These are phyloP conservation scores for Venturia nashicola DNA, from an alignment of 2,329 filamentous ascomycete genomes.

Conservation along the genomic window DNA sequence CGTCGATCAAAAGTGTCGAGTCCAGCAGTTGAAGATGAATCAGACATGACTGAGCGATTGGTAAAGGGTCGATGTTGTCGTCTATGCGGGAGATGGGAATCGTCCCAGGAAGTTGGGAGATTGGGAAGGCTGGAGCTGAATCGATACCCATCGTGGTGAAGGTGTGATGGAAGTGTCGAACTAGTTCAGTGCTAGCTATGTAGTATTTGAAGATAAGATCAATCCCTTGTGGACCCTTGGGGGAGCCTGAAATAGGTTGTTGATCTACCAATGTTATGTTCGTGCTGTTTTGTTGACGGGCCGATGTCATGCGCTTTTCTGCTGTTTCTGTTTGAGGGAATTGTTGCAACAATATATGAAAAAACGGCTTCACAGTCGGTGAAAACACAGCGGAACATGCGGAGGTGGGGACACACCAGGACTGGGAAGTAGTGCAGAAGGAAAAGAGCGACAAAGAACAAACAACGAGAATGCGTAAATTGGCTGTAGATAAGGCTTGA, in stretches of 20 bases:
- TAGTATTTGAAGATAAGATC: not conserved
- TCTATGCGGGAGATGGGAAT: slow-evolving; percentile 2
- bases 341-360: not conserved
- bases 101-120: slow-evolving; percentile 8
- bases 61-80: slow-evolving; percentile 7
- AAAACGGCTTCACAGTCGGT: not conserved
- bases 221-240: not conserved
- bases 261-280: not conserved
- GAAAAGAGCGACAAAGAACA: not conserved
- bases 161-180: not conserved
- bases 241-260: not conserved
- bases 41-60: slow-evolving; percentile 5
- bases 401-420: not conserved
- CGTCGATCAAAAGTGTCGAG: not conserved
- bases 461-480: not conserved
- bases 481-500: not conserved
- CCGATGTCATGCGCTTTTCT: not conserved
- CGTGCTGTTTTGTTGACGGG: not conserved
- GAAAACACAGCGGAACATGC: not conserved
- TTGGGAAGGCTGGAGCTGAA: slow-evolving; percentile 7
- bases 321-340: not conserved
- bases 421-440: not conserved
- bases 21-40: slow-evolving; percentile 6
- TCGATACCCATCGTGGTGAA: not conserved
- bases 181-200: not conserved